Conservation (phyloP, 2,329 filamentous ascomycete species). For the Colletotrichum gloeosporioides region DNA sequence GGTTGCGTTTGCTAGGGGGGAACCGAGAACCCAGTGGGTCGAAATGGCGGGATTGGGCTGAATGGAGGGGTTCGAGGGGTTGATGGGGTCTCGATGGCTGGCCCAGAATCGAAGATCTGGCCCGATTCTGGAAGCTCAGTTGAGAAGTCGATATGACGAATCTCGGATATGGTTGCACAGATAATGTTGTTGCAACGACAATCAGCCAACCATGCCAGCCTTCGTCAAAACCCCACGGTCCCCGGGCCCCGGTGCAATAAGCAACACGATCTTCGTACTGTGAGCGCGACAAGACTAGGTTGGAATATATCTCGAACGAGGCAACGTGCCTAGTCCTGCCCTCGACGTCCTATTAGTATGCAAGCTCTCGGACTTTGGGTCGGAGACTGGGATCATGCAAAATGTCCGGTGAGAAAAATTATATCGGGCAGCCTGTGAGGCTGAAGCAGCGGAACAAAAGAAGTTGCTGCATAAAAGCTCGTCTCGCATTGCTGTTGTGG, state of each 20-base stretch:
- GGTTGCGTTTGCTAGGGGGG: slow-evolving; percentile 2
- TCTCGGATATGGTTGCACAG: neutral
- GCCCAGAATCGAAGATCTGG: neutral
- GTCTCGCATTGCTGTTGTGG: neutral
- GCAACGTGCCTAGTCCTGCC: neutral
- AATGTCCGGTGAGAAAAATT: neutral
- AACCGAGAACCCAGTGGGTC: neutral
- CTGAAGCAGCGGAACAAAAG: neutral
- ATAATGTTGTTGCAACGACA: neutral
- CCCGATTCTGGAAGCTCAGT: neutral
- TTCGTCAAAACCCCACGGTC: neutral
- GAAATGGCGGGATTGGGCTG: neutral
- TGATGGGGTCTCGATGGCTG: neutral
- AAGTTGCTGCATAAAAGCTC: neutral
- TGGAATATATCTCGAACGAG: neutral
- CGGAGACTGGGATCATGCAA: neutral
- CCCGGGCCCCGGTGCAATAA: neutral
- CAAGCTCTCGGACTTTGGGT: neutral
- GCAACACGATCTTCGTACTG: neutral
- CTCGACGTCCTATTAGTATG: neutral
- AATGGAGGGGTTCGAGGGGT: slow-evolving; percentile 5
- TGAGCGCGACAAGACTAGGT: neutral
- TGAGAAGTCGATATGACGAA: neutral
- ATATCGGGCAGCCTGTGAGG: neutral
- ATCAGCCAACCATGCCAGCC: neutral